Percentiles rank a stretch among this genome's conserved stretches.
Evolutionary conservation across 2,329 filamentous ascomycete species (phyloP).

Genomic region (Fusarium anguioides): DNA sequence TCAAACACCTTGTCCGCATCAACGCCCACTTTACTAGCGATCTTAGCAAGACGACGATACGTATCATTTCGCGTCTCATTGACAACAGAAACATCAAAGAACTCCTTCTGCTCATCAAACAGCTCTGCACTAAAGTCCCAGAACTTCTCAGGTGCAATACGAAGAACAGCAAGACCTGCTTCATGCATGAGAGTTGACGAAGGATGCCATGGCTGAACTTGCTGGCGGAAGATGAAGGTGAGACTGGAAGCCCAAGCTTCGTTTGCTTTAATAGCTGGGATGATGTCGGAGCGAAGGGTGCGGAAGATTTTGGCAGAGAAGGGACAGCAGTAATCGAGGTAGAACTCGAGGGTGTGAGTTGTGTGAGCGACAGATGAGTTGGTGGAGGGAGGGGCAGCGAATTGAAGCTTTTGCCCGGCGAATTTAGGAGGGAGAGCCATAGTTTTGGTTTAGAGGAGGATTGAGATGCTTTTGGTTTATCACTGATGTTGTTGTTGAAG

Average conservation of each 20-base stretch:
- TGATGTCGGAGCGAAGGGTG: slow-evolving; percentile 75
- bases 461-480: not conserved
- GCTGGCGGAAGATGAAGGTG: slow-evolving; percentile 86
- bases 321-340: slow-evolving; percentile 93
- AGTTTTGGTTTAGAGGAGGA: not conserved
- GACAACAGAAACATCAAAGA: slow-evolving; percentile 87
- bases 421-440: slow-evolving; percentile 86
- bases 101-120: slow-evolving; percentile 74
- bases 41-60: slow-evolving; percentile 79
- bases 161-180: slow-evolving; percentile 83
- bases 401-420: slow-evolving; percentile 74
- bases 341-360: slow-evolving; percentile 71
- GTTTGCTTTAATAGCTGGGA: slow-evolving; percentile 71
- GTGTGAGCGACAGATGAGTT: slow-evolving; percentile 55
- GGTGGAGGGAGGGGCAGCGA: slow-evolving; percentile 53
- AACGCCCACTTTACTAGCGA: slow-evolving; percentile 76
- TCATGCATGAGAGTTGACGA: slow-evolving; percentile 85
- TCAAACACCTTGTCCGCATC: slow-evolving; percentile 76
- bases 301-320: slow-evolving; percentile 77
- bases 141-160: slow-evolving; percentile 76
- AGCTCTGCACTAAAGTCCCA: slow-evolving; percentile 80
- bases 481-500: not conserved
- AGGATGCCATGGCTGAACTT: slow-evolving; percentile 96
- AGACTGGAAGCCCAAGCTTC: slow-evolving; percentile 68
- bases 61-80: slow-evolving; percentile 87